Evolutionary conservation across 257 asterid genomes (phyloP), one percentile per base, ranked within the genome.

Genomic region (Handroanthus guayacan): DNA sequence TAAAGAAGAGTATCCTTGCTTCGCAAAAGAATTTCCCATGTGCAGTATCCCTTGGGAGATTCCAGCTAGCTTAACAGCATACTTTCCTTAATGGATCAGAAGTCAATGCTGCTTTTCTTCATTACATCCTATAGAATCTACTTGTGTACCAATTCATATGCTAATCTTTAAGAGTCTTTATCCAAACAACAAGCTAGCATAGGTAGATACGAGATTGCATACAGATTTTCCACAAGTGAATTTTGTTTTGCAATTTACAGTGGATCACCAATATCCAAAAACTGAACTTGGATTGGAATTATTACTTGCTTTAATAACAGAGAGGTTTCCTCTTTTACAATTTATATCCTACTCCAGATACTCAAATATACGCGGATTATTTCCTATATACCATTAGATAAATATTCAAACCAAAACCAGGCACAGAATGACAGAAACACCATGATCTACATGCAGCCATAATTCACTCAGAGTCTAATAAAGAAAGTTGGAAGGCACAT

Each of bases 11-110:
- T 61, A 57, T 68, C 62, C 67, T 71, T 77, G 67, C 57, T 31
- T 75, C 80, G 63, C 73, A 52, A 75, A 57, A 57, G 82, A 81
- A 82, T 82, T 74, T 67, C 65, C 75, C 87, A 80, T 82, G 82
- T 78, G 83, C 80, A 65, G 71, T 12, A 76, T 67, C 77, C 80
- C 71, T 61, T 62, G 13, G 63, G 78, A 76, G 76, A 77, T 58
- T 80, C 80, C 69, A 62, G 83, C 81, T 79, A 78, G 47, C 85
- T 62, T 60, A 76, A 50, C 48, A 51, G 39, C 72, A 41, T 58
- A 47, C 73, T 63, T 36, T 72, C 64, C 41, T 55, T 56, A 62
- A 72, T 51, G 68, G 69, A 70, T 62, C 80, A 74, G 56, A 62
- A 54, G 61, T 77, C 80, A 78, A 74, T 71, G 69, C 72, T 38